Base-by-base conservation (phyloP, 1,284 basidiomycete species). In the Marasmius tenuissimus region DNA sequence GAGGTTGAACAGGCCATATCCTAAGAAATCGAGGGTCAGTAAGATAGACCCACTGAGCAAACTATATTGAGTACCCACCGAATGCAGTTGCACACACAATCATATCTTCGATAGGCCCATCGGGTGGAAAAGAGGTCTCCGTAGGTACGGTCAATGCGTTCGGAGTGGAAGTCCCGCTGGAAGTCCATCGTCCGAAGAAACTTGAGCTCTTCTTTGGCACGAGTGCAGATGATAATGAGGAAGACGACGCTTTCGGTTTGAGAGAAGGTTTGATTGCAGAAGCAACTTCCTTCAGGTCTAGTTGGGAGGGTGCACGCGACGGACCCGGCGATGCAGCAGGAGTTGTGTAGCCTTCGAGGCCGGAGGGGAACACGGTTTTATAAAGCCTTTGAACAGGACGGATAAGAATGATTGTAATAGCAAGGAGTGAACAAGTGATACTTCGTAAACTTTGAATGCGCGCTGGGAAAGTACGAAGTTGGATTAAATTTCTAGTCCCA, bases 381-480 rank as follows among this genome's bases (percentile, higher is more conserved):
- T 85, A 92, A 7, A 92, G 74, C 71, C 87, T 91, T 37, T 45
- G 12, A 33, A 10, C 48, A 33, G 49, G 27, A 50, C 33, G 57
- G 1, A 14, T n/a, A 35, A 22, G 20, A 33, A 51, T 14, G 5
- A 37, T 54, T 37, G 35, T 39, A 39, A 45, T 37, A 6, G 12
- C 58, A 48, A 18, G 22, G 7, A 35, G 20, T 18, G 7, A 16
- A 40, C 38, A 22, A 53, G 20, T 14, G 14, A 53, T 49, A 1
- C 87, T 86, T 91, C 3, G 84, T 81, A 68, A 90, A 92, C 68
- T 88, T 90, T 2, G 87, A 84, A 69, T 92, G 88, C 14, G 88
- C 88, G 65, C 86, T 91, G 65, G 63, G 66, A 37, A 56, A 57
- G 55, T 27, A 4, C 38, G 14, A 56, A 50, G 64, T 22, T 69